phyloP scores from a whole-genome alignment of 164 flowering plant genomes.

The Hamamelis virginiana region DNA sequence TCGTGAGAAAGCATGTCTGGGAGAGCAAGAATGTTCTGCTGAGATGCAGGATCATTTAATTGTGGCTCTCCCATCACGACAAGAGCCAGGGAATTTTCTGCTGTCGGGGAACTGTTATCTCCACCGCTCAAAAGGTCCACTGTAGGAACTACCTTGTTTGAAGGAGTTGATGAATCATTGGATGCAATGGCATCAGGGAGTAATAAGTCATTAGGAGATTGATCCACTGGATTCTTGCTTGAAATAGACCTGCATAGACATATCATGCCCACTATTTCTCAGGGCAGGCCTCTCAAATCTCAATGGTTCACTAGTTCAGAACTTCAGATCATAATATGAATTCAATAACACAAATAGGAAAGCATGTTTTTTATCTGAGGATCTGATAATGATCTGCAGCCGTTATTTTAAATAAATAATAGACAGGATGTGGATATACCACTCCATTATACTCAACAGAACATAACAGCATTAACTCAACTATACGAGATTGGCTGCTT shows the following conservation, averaged over 20 bases:
- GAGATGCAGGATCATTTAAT: neutral
- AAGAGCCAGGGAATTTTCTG: slow-evolving; percentile 15
- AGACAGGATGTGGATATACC: too few species aligned
- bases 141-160: neutral
- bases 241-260: slow-evolving; percentile 33
- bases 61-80: slow-evolving; percentile 14
- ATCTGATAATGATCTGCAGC: too few species aligned
- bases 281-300: neutral
- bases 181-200: slow-evolving; percentile 31
- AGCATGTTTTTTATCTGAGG: too few species aligned
- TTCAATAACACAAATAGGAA: too few species aligned
- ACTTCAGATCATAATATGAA: too few species aligned
- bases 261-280: neutral
- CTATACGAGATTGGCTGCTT: too few species aligned
- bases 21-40: slow-evolving; percentile 1
- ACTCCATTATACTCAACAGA: too few species aligned
- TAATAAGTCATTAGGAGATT: slow-evolving; percentile 27
- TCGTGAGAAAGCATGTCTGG: slow-evolving; percentile 2
- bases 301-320: too few species aligned
- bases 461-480: too few species aligned
- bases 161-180: slow-evolving; percentile 21
- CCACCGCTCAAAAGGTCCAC: slow-evolving; percentile 17
- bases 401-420: too few species aligned
- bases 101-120: slow-evolving; percentile 1
- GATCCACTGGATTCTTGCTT: slow-evolving; percentile 23